phyloP scores from a whole-genome alignment of 2,329 filamentous ascomycete genomes.

The Lachnellula willkommii region DNA sequence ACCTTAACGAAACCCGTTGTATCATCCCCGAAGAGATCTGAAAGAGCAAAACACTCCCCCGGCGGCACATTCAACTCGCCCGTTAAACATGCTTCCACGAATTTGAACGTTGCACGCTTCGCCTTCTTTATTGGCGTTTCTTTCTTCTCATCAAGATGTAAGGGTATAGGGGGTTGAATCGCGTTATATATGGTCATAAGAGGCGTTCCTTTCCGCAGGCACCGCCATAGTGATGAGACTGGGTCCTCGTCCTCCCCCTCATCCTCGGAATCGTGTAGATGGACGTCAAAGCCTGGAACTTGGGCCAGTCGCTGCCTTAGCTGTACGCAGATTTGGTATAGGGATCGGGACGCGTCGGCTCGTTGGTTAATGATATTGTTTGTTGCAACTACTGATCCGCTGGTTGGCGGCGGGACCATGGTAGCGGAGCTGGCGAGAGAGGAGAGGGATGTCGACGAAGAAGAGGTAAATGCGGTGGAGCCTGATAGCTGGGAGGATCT shows the following conservation, averaged over 20 bases:
- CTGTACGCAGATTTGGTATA: conserved; percentile 91
- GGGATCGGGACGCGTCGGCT: conserved; percentile 82
- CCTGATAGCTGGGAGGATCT: conserved; percentile 59
- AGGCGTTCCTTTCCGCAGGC: conserved; percentile 77
- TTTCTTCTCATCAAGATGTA: conserved; percentile 60
- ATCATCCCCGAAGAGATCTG: conserved; percentile 86
- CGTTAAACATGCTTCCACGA: conserved; percentile 81
- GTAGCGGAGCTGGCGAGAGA: conserved; percentile 30
- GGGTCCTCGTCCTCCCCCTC: conserved; percentile 66
- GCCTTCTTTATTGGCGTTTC: conserved; percentile 60
- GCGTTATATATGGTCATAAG: conserved; percentile 86
- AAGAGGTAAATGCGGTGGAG: conserved; percentile 47
- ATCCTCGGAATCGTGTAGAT: conserved; percentile 66
- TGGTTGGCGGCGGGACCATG: conserved; percentile 35
- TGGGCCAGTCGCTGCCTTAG: conserved; percentile 75
- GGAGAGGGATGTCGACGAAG: conserved; percentile 31
- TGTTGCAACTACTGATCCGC: conserved; percentile 65
- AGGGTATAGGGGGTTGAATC: conserved; percentile 62
- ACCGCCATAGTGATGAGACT: conserved; percentile 85
- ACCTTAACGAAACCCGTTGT: conserved; percentile 97
- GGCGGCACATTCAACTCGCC: conserved; percentile 69
- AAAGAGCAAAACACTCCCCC: conserved; percentile 84
- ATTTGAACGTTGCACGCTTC: conserved; percentile 87
- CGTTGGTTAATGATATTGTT: conserved; percentile 97
- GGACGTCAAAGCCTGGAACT: conserved; percentile 76